Evolutionary conservation across 1,139 yeast genomes (phyloP), one percentile per base, ranked within the genome.

Genomic region (Suhomyces terraborum): DNA sequence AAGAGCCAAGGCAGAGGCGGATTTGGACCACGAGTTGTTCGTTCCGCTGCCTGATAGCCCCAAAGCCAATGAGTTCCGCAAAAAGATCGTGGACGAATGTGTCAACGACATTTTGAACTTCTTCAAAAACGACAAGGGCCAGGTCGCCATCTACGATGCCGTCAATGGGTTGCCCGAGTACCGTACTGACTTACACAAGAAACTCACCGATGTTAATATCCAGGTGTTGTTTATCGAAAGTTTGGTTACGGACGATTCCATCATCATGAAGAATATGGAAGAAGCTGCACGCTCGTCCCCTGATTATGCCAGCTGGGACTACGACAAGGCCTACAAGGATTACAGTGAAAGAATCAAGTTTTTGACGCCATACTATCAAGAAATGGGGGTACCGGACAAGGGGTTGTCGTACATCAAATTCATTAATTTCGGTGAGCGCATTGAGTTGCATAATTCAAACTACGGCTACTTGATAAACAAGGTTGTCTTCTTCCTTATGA

Each of bases 141-240:
- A 93, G 65, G 88, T 94, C 20, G 98, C 96, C 12, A 87, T 94
- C 27, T 93, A 88, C 61, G 99, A 93, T 63, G 98, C 98, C 0
- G 88, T 93, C 43, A 93, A 94, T 62, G 95, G 95, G 2, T 68
- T 84, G 35, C 80, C 84, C 13, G 75, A 75, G 41, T 85, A 84
- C 51, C 75, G 98, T 51, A 56, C 74, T 13, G 76, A 75, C 22
- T 65, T 93, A 40, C 76, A 77, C 36, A 69, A 71, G 30, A 66
- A 66, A 43, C 82, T 91, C 54, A 66, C 70, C 9, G 67, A 69
- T 29, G 69, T 77, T 45, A 79, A 80, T 50, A 82, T 91, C 44
- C 91, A 85, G 58, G 84, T 86, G 17, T 64, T 93, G 41, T 93
- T 91, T 60, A 89, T 93, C 46, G 99, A 93, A 64, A 84, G 94